phyloP scores from a whole-genome alignment of 768 basidiomycete genomes.

The Lactifluus piperatus region DNA sequence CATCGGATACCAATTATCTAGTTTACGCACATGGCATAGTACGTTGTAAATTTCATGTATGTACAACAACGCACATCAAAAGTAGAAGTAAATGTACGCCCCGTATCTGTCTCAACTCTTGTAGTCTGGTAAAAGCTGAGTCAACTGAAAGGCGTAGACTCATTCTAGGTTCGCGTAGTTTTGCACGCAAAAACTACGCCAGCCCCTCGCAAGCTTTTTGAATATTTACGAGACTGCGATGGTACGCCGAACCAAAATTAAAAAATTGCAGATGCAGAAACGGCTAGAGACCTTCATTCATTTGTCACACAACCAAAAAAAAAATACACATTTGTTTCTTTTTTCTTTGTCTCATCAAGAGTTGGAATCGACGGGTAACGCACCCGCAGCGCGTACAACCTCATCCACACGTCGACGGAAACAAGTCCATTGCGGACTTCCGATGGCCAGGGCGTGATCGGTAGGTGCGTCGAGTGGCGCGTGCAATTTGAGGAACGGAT shows the following conservation, averaged over 20 bases:
- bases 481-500: slow-evolving; percentile 76
- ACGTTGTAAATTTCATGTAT: background rate
- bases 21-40: background rate
- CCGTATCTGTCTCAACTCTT: slow-evolving; percentile 91
- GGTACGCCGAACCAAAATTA: slow-evolving; percentile 8
- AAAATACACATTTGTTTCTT: background rate
- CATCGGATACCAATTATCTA: background rate
- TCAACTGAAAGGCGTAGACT: slow-evolving; percentile 65
- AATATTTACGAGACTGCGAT: slow-evolving; percentile 2
- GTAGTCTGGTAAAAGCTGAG: slow-evolving; percentile 59
- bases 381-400: slow-evolving; percentile 53
- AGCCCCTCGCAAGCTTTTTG: slow-evolving; percentile 6
- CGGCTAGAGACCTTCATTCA: background rate
- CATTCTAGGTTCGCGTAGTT: slow-evolving; percentile 42
- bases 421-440: slow-evolving; percentile 56
- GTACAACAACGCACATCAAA: background rate
- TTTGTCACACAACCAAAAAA: slow-evolving; percentile 11
- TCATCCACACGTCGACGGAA: slow-evolving; percentile 70
- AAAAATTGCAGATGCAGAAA: background rate
- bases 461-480: slow-evolving; percentile 24
- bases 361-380: slow-evolving; percentile 17
- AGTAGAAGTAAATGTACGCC: slow-evolving; percentile 35
- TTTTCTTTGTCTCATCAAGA: background rate
- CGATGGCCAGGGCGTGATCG: slow-evolving; percentile 44
- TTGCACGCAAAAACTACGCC: slow-evolving; percentile 4